Base-by-base conservation (phyloP, 495 filamentous ascomycete species). In the Neurospora sp. region DNA sequence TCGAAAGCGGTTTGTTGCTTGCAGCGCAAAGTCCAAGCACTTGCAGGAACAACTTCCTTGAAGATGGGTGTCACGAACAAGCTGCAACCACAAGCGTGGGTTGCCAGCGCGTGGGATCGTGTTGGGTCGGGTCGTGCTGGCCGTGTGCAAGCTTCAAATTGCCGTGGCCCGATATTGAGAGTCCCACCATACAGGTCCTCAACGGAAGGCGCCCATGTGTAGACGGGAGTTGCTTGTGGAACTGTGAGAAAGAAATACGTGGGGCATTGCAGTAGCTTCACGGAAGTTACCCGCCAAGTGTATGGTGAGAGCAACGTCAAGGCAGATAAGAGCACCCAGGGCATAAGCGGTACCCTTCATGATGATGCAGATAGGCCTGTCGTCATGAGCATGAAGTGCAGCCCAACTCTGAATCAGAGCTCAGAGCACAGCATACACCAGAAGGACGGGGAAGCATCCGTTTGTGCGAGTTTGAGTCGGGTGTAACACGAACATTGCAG, bases 391-490 rank as follows among this genome's bases (percentile, higher is more conserved):
- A 7, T 35, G 14, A 10, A 35, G 27, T 62, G 12, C 54, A 31
- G 54, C 54, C 18, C 27, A 35, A 62, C 23, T 62, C 27, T 35
- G 27, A 66, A 66, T 18, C 54, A 66, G 27, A 66, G 27, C 54
- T 18, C 31, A 37, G 54, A 66, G 54, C 54, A 35, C 42, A 59
- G 18, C 41, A 72, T 31, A 71, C 35, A 71, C 42, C 31, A 72
- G 11, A 20, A 46, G n/a, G 18, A 62, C n/a, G 70, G 41, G 48
- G 48, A 72, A 72, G 23, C 70, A 48, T 48, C 31, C 40, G 70
- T 72, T 72, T 42, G 71, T 72, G 72, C 72, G 69, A 71, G 54
- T 66, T 66, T 66, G 27, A 5, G 27, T 37, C 54, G 27, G 54
- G 54, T 66, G 54, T 66, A 66, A 66, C 54, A 37, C 54, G 23